Percentiles rank a stretch among this genome's conserved stretches.
Evolutionary conservation across 2,329 filamentous ascomycete species (phyloP).

Genomic region (Monosporascus sp.): DNA sequence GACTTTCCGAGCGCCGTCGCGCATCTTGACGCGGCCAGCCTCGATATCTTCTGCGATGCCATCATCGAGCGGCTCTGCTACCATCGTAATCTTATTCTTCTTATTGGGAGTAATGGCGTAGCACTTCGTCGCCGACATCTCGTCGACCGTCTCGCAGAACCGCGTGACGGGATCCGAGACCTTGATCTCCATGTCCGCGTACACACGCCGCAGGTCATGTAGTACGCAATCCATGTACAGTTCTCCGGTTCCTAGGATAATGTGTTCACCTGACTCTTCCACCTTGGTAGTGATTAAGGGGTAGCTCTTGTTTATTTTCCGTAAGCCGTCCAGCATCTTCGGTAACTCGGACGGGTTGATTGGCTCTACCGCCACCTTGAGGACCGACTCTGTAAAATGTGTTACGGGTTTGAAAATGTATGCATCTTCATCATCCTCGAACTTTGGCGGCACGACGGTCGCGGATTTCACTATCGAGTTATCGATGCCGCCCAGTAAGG

Average conservation of each 20-base stretch:
- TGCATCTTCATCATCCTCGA: constrained; percentile 84
- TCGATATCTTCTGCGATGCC: constrained; percentile 96
- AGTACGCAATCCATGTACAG: constrained; percentile 99
- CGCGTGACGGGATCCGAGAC: constrained; percentile 95
- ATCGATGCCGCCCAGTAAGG: constrained; percentile 86
- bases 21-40: constrained; percentile 82
- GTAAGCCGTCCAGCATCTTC: constrained; percentile 95
- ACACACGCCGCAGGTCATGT: constrained; percentile 87
- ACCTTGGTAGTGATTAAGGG: constrained; percentile 95
- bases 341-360: constrained; percentile 97
- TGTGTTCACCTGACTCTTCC: constrained; percentile 94
- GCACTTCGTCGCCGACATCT: constrained; percentile 96
- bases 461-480: constrained; percentile 98
- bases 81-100: constrained; percentile 99
- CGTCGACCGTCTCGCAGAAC: constrained; percentile 96
- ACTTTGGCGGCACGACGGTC: constrained; percentile 74
- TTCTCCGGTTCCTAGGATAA: constrained; percentile 91
- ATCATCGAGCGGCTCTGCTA: constrained; percentile 90
- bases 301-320: constrained; percentile 97
- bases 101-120: constrained; percentile 98
- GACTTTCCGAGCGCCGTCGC: constrained; percentile 85
- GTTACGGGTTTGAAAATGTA: constrained; percentile 92
- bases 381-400: constrained; percentile 95
- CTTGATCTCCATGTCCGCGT: constrained; percentile 99
- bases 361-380: constrained; percentile 96